A percentile compares a stretch with the other conserved stretches of the same genome.
Conservation (phyloP, 192 early-diverging fungal genomes). For the Coemansia sp. region DNA sequence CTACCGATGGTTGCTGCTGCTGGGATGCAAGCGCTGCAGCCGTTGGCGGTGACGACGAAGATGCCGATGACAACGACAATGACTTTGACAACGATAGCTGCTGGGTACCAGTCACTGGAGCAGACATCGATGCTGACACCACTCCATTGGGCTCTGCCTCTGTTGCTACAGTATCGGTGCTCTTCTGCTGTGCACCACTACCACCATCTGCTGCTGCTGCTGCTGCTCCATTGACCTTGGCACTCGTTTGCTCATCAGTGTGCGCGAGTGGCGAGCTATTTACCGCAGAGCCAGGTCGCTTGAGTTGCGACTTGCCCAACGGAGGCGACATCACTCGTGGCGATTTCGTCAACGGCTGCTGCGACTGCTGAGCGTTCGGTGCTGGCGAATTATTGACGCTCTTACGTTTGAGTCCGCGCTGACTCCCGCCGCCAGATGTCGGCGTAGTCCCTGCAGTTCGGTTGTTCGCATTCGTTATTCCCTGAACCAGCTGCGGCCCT, state of each 20-base stretch:
- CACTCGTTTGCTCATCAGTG: not conserved
- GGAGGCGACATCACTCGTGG: constrained; percentile 33
- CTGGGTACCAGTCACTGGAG: not conserved
- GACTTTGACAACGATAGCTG: not conserved
- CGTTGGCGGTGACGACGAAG: constrained; percentile 6
- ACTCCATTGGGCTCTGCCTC: not conserved
- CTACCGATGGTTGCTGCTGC: not conserved
- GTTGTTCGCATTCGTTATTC: not conserved
- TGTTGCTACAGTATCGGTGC: not conserved
- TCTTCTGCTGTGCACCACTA: not conserved
- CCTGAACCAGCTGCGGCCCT: not conserved
- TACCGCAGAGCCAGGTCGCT: constrained; percentile 20
- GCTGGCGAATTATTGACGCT: constrained; percentile 48
- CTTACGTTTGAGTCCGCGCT: constrained; percentile 53
- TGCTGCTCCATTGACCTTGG: constrained; percentile 1
- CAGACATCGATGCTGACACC: not conserved
- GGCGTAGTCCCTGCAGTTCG: constrained; percentile 16
- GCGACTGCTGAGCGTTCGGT: constrained; percentile 1
- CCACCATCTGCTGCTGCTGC: not conserved
- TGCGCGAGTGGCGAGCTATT: constrained; percentile 3
- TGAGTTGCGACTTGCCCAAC: constrained; percentile 6
- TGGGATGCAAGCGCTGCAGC: constrained; percentile 6
- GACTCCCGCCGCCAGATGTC: constrained; percentile 11
- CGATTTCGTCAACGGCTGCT: constrained; percentile 33
- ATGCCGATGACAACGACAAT: not conserved